Conservation (phyloP, 2,329 filamentous ascomycete genomes). For the Colletotrichum tanaceti region DNA sequence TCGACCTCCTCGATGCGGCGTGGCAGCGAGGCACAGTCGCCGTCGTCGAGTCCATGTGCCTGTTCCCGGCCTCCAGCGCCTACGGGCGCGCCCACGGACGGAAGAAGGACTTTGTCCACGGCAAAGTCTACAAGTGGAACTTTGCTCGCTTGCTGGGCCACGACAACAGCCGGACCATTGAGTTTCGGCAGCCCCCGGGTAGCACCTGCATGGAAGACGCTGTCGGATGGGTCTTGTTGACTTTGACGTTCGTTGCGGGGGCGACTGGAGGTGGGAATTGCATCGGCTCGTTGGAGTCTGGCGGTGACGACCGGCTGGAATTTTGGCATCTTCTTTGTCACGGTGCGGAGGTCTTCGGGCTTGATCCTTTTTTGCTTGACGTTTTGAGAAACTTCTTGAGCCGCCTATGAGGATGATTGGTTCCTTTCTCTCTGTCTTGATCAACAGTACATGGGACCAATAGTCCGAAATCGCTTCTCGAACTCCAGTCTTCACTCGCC, state of each 20-base stretch:
- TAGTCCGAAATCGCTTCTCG: neutral
- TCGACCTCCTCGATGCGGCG: constrained; percentile 44
- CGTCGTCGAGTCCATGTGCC: constrained; percentile 49
- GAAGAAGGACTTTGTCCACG: constrained; percentile 51
- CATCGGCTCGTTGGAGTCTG: constrained; percentile 23
- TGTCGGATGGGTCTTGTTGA: constrained; percentile 48
- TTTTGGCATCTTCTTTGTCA: constrained; percentile 38
- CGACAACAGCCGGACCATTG: constrained; percentile 47
- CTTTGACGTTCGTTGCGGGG: constrained; percentile 50
- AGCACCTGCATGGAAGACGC: constrained; percentile 48
- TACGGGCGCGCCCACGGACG: constrained; percentile 48
- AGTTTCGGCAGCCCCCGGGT: constrained; percentile 53
- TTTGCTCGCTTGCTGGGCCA: constrained; percentile 47
- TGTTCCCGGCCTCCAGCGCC: constrained; percentile 47
- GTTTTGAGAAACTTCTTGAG: constrained; percentile 22
- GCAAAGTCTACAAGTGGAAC: constrained; percentile 56
- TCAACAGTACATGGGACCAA: too few species aligned
- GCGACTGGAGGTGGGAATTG: constrained; percentile 41
- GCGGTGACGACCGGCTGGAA: constrained; percentile 20
- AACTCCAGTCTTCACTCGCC: neutral
- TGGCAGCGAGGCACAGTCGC: constrained; percentile 21
- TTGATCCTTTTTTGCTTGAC: constrained; percentile 33
- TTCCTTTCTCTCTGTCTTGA: neutral
- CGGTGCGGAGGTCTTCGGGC: constrained; percentile 29
- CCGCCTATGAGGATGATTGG: neutral